Evolutionary conservation across 495 filamentous ascomycete genomes (phyloP), one percentile per base, ranked within the genome.

Genomic region (Xylaria venustula): DNA sequence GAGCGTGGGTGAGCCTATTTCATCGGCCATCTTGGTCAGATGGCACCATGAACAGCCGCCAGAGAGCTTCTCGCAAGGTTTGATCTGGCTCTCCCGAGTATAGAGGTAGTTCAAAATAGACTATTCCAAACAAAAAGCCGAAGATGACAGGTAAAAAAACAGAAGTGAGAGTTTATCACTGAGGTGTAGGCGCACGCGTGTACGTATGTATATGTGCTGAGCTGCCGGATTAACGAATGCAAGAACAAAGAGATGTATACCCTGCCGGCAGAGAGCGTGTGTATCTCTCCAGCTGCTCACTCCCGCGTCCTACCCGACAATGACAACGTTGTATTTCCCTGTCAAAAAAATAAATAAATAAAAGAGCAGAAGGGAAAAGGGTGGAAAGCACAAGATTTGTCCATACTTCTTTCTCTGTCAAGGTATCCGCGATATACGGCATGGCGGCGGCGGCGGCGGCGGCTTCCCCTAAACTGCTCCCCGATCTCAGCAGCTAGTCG

Each of bases 1-100:
- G 1, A 65, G 25, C 6, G 69, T 62, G 17, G 67, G 67, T 3
- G 67, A 69, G 51, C 40, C 50, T 58, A 65, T 71, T 45, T 69
- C 69, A 41, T 67, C 54, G 34, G 60, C 45, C 69, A 71, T 71
- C 17, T 20, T 60, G 17, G 45, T 14, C 0, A 17, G 15, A 5
- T 19, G 19, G 40, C 37, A 25, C 28, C 46, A 59, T 59, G 9
- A 11, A 59, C 4, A 9, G 15, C 23, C 30, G 34, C 14, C 14
- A 36, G 54, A 19, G 14, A 37, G 19, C 54, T 45, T 4, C 2
- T 47, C 11, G 42, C 42, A 8, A 22, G 5, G 3, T 5, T 34
- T 34, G 30, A 11, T 7, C 30, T 11, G 25, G n/a, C 53, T 42
- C 6, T 1, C n/a, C n/a, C 34, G 9, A 23, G 36, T 7, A 12